Base-by-base conservation (phyloP, 306 rosid genomes). In the Cajanus cajan region DNA sequence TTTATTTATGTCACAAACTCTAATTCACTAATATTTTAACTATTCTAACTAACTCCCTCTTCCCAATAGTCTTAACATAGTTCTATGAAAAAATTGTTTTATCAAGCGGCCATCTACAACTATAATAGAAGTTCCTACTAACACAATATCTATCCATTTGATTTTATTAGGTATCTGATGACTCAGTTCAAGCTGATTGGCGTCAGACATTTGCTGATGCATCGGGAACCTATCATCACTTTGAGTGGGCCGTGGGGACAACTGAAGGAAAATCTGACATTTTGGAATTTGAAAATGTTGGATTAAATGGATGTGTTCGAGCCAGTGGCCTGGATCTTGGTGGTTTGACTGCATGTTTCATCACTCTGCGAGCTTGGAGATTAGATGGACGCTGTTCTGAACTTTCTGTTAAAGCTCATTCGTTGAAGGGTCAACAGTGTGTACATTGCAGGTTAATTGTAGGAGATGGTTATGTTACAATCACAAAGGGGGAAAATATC, bases 231-330 rank as follows among this genome's bases (percentile, higher is more conserved):
- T 96, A 91, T 79, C 92, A 91, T 88, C 92, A 93, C 84, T 96
- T 93, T 88, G 99, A 96, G 87, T 96, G 99, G 98, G 98, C 96
- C 68, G 99, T 96, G 80, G 99, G 99, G 77, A 88, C 99, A 69
- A 89, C 88, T 25, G 99, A 96, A 86, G 99, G 99, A 82, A 96
- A 93, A 87, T 88, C 86, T 43, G 99, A 96, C 86, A 93, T 96
- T 85, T 82, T 89, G 80, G 97, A 96, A 75, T 96, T 93, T 84
- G 94, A 91, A 86, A 93, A 93, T 76, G 96, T 93, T 85, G 99
- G 99, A 85, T 82, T 90, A 89, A 90, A 91, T 25, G 91, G 91
- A 84, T 82, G 89, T 80, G 98, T 90, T 73, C 86, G 84, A 84
- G 92, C 87, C 66, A 81, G 85, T 84, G 97, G 92, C 80, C 90